Percentiles rank a stretch among this genome's conserved stretches.
These are phyloP conservation scores for Diatrype stigma DNA, from an alignment of 2,329 filamentous ascomycete species.

Conservation along the genomic window DNA sequence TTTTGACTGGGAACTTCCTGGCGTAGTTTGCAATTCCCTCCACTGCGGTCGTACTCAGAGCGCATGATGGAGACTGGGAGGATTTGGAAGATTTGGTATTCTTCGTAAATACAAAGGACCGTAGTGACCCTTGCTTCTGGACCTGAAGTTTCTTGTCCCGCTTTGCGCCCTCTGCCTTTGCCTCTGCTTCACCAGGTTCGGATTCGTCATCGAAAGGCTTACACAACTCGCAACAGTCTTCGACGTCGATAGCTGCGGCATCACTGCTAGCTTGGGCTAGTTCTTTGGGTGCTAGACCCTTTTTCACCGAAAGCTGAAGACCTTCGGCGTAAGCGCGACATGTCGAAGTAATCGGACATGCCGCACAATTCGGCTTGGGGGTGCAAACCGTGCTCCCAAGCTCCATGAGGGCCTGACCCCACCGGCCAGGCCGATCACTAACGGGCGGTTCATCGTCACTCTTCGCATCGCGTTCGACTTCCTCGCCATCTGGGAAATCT, in stretches of 20 bases:
- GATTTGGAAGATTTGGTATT: constrained; percentile 6
- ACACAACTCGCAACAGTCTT: constrained; percentile 48
- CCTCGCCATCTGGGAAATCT: constrained; percentile 25
- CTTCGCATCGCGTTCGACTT: constrained; percentile 4
- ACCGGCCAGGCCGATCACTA: constrained; percentile 52
- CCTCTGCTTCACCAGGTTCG: constrained; percentile 9
- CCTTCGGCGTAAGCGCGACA: constrained; percentile 51
- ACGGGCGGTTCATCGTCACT: constrained; percentile 9
- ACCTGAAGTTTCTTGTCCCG: constrained; percentile 9
- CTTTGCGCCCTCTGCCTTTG: constrained; percentile 18
- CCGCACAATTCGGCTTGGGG: constrained; percentile 52
- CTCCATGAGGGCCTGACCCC: constrained; percentile 65
- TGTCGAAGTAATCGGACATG: constrained; percentile 46
- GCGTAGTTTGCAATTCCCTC: constrained; percentile 41
- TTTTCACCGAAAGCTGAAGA: constrained; percentile 22
- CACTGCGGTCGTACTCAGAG: constrained; percentile 21
- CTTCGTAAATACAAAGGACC: constrained; percentile 22
- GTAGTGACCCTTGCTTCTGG: constrained; percentile 20
- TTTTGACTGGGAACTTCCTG: constrained; percentile 47
- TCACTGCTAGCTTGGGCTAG: background rate
- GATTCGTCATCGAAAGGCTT: constrained; percentile 40
- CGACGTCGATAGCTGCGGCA: constrained; percentile 36
- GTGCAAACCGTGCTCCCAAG: constrained; percentile 59
- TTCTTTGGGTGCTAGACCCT: constrained; percentile 9
- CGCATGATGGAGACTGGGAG: constrained; percentile 1